Percentiles rank a stretch among this genome's conserved stretches.
These are phyloP conservation scores for Cladophialophora exuberans DNA, from an alignment of 2,329 filamentous ascomycete species.

Conservation along the genomic window DNA sequence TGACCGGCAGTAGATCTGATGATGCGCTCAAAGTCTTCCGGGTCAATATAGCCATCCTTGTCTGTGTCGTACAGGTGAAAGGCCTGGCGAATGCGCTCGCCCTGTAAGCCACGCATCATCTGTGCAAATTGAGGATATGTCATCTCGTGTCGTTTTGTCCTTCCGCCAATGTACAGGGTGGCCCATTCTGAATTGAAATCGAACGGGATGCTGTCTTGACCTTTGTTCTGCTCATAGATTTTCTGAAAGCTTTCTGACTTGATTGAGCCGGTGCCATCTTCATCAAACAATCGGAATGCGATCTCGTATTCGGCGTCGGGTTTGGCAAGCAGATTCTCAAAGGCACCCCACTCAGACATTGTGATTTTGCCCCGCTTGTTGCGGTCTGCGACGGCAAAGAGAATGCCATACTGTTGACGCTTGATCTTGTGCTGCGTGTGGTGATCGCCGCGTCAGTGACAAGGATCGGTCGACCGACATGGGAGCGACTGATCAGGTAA, in stretches of 20 bases:
- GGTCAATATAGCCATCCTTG: conserved; percentile 91
- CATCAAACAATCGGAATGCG: conserved; percentile 93
- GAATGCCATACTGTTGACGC: conserved; percentile 89
- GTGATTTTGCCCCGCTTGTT: conserved; percentile 72
- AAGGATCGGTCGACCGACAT: background rate
- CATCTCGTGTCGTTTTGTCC: conserved; percentile 84
- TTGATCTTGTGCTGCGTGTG: conserved; percentile 86
- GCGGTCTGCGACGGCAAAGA: conserved; percentile 89
- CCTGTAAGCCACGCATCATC: conserved; percentile 94
- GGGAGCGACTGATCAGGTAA: background rate
- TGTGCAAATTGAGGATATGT: conserved; percentile 97
- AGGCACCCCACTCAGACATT: conserved; percentile 85
- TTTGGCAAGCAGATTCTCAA: conserved; percentile 91
- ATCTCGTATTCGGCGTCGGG: conserved; percentile 99
- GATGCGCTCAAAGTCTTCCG: conserved; percentile 94
- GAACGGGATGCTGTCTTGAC: conserved; percentile 82
- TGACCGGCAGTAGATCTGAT: conserved; percentile 90
- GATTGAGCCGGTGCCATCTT: conserved; percentile 79
- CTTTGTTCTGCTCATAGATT: conserved; percentile 86
- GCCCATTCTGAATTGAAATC: conserved; percentile 98
- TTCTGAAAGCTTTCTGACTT: conserved; percentile 87
- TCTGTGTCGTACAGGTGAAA: conserved; percentile 92
- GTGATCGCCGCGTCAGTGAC: conserved; percentile 1
- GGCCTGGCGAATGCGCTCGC: conserved; percentile 92
- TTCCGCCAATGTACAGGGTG: conserved; percentile 86